Percentiles rank a stretch among this genome's conserved stretches.
Conservation (phyloP, 345 rosid species). For the Diplotaxis tenuifolia region DNA sequence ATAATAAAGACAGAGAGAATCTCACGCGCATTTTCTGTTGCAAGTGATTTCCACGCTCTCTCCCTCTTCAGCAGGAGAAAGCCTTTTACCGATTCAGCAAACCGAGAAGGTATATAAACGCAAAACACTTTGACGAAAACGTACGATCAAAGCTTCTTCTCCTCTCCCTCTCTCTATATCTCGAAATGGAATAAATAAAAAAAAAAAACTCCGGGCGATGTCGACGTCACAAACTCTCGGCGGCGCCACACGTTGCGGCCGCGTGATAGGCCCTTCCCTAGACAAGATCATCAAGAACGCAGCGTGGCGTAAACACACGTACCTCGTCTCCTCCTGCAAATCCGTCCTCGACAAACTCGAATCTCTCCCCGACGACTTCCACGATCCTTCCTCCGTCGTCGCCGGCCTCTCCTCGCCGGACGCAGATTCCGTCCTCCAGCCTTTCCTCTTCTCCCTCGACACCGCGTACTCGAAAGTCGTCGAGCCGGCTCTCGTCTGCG, state of each 20-base stretch:
- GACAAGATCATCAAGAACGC: slow-evolving; percentile 96
- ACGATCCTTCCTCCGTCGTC: slow-evolving; percentile 51
- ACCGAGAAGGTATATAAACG: slow-evolving; percentile 29
- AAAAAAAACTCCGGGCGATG: slow-evolving; percentile 34
- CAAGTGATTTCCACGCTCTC: slow-evolving; percentile 22
- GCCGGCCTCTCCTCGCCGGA: slow-evolving; percentile 62
- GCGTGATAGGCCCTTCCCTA: slow-evolving; percentile 71
- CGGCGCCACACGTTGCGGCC: slow-evolving; percentile 78
- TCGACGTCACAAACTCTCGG: slow-evolving; percentile 74
- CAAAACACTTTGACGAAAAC: not conserved
- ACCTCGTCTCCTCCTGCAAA: slow-evolving; percentile 82
- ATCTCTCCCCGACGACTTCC: slow-evolving; percentile 47
- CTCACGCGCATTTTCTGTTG: slow-evolving; percentile 13
- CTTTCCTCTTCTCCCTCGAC: slow-evolving; percentile 71
- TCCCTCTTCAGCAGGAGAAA: slow-evolving; percentile 26
- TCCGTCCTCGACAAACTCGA: slow-evolving; percentile 81
- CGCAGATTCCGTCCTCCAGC: slow-evolving; percentile 61
- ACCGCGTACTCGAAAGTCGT: slow-evolving; percentile 67
- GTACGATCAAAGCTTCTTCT: slow-evolving; percentile 26
- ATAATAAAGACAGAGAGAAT: not conserved
- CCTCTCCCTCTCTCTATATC: not conserved
- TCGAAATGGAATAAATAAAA: slow-evolving; percentile 10
- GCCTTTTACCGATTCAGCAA: slow-evolving; percentile 39
- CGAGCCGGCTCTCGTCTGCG: slow-evolving; percentile 85
- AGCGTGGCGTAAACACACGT: slow-evolving; percentile 93